phyloP scores from a whole-genome alignment of 2,329 filamentous ascomycete genomes.

The Xylariales sp. region DNA sequence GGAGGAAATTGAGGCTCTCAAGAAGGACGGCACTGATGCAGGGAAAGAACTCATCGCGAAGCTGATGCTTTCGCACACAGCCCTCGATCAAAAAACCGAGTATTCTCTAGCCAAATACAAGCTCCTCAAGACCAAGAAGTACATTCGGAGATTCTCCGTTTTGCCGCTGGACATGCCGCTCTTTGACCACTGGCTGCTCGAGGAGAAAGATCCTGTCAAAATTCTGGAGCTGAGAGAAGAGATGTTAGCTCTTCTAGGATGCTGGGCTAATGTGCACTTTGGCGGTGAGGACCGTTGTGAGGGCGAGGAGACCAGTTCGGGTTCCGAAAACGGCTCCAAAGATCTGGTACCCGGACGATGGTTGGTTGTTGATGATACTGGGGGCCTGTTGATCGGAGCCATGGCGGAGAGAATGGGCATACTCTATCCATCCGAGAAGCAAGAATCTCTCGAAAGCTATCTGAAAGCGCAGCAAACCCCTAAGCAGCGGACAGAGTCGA shows the following conservation, averaged over 20 bases:
- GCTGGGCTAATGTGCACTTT: slow-evolving; percentile 87
- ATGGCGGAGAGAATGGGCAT: slow-evolving; percentile 88
- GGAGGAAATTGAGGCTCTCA: slow-evolving; percentile 70
- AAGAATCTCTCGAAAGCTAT: slow-evolving; percentile 14
- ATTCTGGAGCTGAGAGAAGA: slow-evolving; percentile 87
- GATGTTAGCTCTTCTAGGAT: slow-evolving; percentile 72
- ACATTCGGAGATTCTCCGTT: slow-evolving; percentile 80
- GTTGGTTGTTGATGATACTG: slow-evolving; percentile 83
- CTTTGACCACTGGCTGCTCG: slow-evolving; percentile 71
- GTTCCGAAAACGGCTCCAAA: slow-evolving; percentile 12
- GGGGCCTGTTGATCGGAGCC: slow-evolving; percentile 75
- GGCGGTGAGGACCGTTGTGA: slow-evolving; percentile 35
- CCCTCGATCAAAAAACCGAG: slow-evolving; percentile 87
- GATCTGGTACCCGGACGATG: slow-evolving; percentile 52
- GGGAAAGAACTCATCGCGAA: slow-evolving; percentile 91
- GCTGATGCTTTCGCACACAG: slow-evolving; percentile 82
- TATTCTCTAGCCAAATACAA: slow-evolving; percentile 97
- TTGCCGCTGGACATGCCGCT: slow-evolving; percentile 76
- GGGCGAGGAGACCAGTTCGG: slow-evolving; percentile 6
- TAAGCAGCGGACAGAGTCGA: slow-evolving; percentile 7
- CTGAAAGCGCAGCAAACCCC: slow-evolving; percentile 7
- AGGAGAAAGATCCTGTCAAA: slow-evolving; percentile 74
- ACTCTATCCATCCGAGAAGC: slow-evolving; percentile 46
- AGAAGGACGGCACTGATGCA: slow-evolving; percentile 68
- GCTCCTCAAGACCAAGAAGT: slow-evolving; percentile 89